Evolutionary conservation across 2,329 filamentous ascomycete species (phyloP).

Genomic region (Eurotiales sp.): DNA sequence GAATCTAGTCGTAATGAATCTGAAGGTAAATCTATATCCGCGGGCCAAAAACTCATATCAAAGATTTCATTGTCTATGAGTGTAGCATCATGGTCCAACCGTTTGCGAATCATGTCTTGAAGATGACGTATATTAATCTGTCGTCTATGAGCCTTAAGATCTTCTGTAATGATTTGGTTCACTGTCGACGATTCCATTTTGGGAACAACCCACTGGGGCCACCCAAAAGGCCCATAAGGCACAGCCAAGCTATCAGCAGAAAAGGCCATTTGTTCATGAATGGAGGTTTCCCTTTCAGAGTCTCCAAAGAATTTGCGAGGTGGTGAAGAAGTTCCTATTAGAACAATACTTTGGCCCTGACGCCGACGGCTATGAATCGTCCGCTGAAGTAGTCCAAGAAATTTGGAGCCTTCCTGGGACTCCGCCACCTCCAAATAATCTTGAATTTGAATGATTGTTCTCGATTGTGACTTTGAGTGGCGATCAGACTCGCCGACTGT

Average conservation of each 20-base stretch:
- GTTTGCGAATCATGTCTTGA: slow-evolving; percentile 55
- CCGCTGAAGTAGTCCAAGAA: slow-evolving; percentile 67
- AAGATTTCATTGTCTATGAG: slow-evolving; percentile 33
- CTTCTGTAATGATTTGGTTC: slow-evolving; percentile 36
- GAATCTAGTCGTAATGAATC: slow-evolving; percentile 46
- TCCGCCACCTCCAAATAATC: slow-evolving; percentile 76
- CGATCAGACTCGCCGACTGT: slow-evolving; percentile 16
- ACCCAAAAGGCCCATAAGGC: slow-evolving; percentile 47
- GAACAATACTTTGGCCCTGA: slow-evolving; percentile 66
- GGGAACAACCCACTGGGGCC: slow-evolving; percentile 54
- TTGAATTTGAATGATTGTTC: slow-evolving; percentile 71
- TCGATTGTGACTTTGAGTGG: slow-evolving; percentile 21
- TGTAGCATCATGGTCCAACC: slow-evolving; percentile 30
- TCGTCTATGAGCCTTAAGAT: slow-evolving; percentile 46
- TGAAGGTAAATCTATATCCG: slow-evolving; percentile 25
- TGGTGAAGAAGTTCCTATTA: slow-evolving; percentile 70
- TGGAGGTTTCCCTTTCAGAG: no score
- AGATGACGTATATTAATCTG: slow-evolving; percentile 64
- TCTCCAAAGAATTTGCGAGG: slow-evolving; percentile 24
- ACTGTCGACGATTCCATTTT: slow-evolving; percentile 28
- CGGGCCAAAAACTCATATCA: slow-evolving; percentile 26
- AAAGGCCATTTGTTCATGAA: slow-evolving; percentile 40
- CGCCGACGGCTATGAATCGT: slow-evolving; percentile 69
- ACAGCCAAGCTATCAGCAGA: slow-evolving; percentile 46
- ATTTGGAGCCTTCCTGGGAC: slow-evolving; percentile 63